Conservation (phyloP, 1,284 basidiomycete species). For the Apiotrichum sp. region DNA sequence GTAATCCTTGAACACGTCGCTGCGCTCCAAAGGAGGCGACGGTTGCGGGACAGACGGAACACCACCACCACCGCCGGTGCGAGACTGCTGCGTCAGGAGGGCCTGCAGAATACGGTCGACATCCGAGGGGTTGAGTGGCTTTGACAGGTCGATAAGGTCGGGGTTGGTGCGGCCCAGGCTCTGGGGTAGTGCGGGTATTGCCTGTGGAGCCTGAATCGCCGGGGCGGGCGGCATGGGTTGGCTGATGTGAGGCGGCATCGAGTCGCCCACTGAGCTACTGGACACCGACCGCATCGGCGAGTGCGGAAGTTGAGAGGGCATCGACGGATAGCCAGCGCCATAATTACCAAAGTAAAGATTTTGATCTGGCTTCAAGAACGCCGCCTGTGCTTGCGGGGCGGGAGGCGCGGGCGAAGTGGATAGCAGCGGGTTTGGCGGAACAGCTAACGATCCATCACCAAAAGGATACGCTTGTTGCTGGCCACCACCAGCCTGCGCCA, state of each 20-base stretch:
- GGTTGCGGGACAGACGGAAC: not conserved
- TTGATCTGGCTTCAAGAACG: not conserved
- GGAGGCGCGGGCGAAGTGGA: not conserved
- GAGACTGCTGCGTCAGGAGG: slow-evolving; percentile 28
- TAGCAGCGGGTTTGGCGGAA: not conserved
- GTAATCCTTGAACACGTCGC: not conserved
- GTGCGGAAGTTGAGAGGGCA: not conserved
- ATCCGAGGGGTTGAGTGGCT: slow-evolving; percentile 38
- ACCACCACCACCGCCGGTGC: not conserved
- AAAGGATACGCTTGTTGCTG: not conserved
- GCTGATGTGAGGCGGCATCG: no score
- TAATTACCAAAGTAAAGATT: not conserved
- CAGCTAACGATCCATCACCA: not conserved
- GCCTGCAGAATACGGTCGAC: slow-evolving; percentile 38
- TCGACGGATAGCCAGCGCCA: not conserved
- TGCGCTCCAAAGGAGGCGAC: not conserved
- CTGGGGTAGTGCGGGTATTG: no score
- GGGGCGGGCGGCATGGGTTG: no score
- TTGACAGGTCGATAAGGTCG: slow-evolving; percentile 41
- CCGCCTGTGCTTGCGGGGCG: not conserved
- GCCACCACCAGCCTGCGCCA: not conserved
- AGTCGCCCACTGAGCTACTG: not conserved
- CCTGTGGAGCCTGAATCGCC: no score
- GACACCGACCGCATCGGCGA: no score
- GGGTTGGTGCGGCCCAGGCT: slow-evolving; percentile 11